A percentile compares a stretch with the other conserved stretches of the same genome.
Evolutionary conservation across 306 rosid genomes (phyloP).

Genomic region (Mucuna pruriens): DNA sequence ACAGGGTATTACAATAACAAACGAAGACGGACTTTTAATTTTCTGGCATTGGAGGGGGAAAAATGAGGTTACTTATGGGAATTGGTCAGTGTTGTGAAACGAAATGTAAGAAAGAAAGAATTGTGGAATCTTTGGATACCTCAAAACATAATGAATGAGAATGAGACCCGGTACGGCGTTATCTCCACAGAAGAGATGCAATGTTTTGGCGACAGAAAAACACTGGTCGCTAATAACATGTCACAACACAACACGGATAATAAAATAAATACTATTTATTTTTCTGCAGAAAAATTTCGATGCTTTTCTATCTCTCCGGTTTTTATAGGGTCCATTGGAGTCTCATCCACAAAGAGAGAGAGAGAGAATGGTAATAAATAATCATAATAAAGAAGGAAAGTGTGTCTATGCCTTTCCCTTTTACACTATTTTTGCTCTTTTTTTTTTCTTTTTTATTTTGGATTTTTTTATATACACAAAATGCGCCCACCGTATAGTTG

Average conservation of each 20-base stretch:
- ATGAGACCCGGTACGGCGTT: slow-evolving; percentile 44
- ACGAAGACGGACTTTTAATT: slow-evolving; percentile 20
- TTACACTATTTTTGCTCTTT: too few relatives aligned
- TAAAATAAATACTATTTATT: not conserved
- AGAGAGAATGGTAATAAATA: not conserved
- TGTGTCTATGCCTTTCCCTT: not conserved
- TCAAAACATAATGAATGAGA: slow-evolving; percentile 33
- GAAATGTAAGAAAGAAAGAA: slow-evolving; percentile 26
- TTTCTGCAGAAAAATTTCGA: not conserved
- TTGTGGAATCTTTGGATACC: slow-evolving; percentile 45
- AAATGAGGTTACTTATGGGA: slow-evolving; percentile 29
- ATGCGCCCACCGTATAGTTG: too few relatives aligned
- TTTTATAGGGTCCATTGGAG: slow-evolving; percentile 32
- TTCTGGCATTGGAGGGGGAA: slow-evolving; percentile 6
- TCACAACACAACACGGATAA: not conserved
- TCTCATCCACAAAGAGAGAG: slow-evolving; percentile 4
- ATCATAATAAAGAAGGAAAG: not conserved
- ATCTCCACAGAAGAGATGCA: slow-evolving; percentile 40
- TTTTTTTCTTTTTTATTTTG: too few relatives aligned
- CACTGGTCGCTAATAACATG: not conserved
- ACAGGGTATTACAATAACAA: not conserved
- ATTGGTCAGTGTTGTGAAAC: slow-evolving; percentile 1
- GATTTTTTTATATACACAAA: too few relatives aligned
- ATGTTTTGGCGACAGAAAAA: not conserved
- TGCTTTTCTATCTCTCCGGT: not conserved